A percentile compares a stretch with the other conserved stretches of the same genome.
Conservation (phyloP, 2,329 filamentous ascomycete species). For the Aspergillus arachidicola region DNA sequence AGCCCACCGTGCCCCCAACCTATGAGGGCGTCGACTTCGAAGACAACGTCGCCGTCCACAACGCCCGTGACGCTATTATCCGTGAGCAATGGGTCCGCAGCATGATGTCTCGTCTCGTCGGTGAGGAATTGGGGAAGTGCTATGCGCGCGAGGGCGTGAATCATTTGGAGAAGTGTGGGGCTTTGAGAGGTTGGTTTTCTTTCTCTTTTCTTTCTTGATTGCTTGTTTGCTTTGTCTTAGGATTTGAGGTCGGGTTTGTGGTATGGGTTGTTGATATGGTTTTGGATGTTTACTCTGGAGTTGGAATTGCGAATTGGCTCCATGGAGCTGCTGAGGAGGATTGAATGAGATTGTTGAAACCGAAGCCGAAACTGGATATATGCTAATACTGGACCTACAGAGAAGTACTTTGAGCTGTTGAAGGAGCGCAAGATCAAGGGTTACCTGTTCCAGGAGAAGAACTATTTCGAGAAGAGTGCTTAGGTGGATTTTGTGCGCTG, state of each 20-base stretch:
- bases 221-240: neutral
- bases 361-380: neutral
- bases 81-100: constrained; percentile 69
- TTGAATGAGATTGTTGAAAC: neutral
- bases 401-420: constrained; percentile 66
- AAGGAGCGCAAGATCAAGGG: constrained; percentile 65
- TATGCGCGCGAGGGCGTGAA: constrained; percentile 67
- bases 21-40: constrained; percentile 70
- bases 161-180: constrained; percentile 68
- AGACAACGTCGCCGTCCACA: constrained; percentile 64
- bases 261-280: too few relatives aligned
- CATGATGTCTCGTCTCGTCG: constrained; percentile 68
- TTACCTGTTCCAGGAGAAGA: constrained; percentile 66
- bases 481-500: constrained; percentile 18
- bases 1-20: constrained; percentile 66
- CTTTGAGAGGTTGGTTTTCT: constrained; percentile 60
- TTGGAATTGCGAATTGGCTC: neutral
- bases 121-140: constrained; percentile 69
- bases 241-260: neutral
- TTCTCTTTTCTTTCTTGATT: constrained; percentile 12
- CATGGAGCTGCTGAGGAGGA: too few relatives aligned
- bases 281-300: neutral
- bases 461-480: constrained; percentile 52
- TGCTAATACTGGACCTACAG: constrained; percentile 38
- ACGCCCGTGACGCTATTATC: constrained; percentile 66